Evolutionary conservation across 345 rosid genomes (phyloP).

Genomic region (Linum usitatissimum): DNA sequence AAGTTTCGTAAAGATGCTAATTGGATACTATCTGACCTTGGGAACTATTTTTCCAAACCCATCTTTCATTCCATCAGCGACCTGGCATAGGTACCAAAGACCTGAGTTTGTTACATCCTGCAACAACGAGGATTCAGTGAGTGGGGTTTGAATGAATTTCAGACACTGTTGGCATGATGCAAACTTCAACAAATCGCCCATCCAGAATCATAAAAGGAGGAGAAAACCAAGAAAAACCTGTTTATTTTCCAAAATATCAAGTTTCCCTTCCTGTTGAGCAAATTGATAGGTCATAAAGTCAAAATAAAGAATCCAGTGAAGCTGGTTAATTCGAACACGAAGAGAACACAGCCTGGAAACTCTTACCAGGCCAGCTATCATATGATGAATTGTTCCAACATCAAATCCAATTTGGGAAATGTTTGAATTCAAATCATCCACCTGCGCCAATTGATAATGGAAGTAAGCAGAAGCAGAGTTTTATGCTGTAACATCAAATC

Average conservation of each 20-base stretch:
- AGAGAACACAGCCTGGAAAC: conserved; percentile 10
- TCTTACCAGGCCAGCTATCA: conserved; percentile 78
- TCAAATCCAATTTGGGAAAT: conserved; percentile 73
- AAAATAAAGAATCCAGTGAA: conserved; percentile 2
- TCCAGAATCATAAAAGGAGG: conserved; percentile 2
- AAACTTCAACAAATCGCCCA: conserved; percentile 2
- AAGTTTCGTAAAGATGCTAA: background rate
- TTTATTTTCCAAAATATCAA: conserved; percentile 65
- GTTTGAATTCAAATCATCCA: conserved; percentile 51
- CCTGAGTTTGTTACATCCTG: conserved; percentile 73
- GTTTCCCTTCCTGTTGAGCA: conserved; percentile 67
- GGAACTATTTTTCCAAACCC: conserved; percentile 27
- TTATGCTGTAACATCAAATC: too few relatives aligned
- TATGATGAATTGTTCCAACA: conserved; percentile 47
- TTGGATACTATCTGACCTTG: conserved; percentile 32
- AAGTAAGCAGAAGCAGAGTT: conserved; percentile 10
- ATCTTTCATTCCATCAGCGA: conserved; percentile 50
- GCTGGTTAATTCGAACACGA: background rate
- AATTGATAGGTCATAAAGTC: conserved; percentile 14
- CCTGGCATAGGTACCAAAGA: conserved; percentile 60
- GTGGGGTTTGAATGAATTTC: background rate
- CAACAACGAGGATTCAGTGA: conserved; percentile 7
- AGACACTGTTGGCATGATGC: background rate
- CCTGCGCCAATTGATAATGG: conserved; percentile 36
- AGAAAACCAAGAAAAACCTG: conserved; percentile 33